phyloP scores from a whole-genome alignment of 495 filamentous ascomycete genomes.

The Annulohypoxylon bovei region DNA sequence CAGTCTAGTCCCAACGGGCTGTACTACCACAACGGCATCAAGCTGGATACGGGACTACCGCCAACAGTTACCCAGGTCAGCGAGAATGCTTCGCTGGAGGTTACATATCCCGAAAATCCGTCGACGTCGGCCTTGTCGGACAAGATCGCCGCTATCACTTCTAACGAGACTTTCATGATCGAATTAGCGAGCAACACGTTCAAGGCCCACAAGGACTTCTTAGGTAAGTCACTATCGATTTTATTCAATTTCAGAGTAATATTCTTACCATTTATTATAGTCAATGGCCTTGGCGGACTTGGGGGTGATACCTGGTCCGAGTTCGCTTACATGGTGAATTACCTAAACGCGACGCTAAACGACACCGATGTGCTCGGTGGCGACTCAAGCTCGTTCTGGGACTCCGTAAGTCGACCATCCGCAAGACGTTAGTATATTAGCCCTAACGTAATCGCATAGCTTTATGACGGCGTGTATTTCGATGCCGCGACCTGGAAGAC shows the following conservation, averaged over 20 bases:
- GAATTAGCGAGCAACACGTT: slow-evolving; percentile 68
- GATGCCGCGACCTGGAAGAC: slow-evolving; percentile 67
- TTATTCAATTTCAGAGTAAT: neutral
- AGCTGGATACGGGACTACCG: slow-evolving; percentile 53
- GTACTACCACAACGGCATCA: slow-evolving; percentile 61
- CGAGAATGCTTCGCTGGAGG: slow-evolving; percentile 50
- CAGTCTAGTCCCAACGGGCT: slow-evolving; percentile 65
- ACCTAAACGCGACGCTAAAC: slow-evolving; percentile 63
- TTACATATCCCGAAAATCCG: slow-evolving; percentile 34
- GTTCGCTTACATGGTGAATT: slow-evolving; percentile 68
- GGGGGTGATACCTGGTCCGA: slow-evolving; percentile 60
- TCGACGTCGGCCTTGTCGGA: slow-evolving; percentile 52
- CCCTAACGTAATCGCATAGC: slow-evolving; percentile 17
- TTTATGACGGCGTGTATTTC: slow-evolving; percentile 69
- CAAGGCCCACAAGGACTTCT: slow-evolving; percentile 67
- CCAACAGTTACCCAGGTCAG: slow-evolving; percentile 57
- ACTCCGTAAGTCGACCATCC: slow-evolving; percentile 28
- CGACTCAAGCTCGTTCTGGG: slow-evolving; percentile 47
- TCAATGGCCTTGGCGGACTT: slow-evolving; percentile 49
- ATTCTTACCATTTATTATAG: slow-evolving; percentile 37
- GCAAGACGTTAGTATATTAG: neutral
- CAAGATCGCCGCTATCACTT: slow-evolving; percentile 38
- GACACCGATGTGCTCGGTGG: slow-evolving; percentile 60
- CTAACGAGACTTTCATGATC: slow-evolving; percentile 46
- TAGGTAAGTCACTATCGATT: slow-evolving; percentile 37